phyloP scores from a whole-genome alignment of 164 flowering plant genomes.

The Vitis vinifera region DNA sequence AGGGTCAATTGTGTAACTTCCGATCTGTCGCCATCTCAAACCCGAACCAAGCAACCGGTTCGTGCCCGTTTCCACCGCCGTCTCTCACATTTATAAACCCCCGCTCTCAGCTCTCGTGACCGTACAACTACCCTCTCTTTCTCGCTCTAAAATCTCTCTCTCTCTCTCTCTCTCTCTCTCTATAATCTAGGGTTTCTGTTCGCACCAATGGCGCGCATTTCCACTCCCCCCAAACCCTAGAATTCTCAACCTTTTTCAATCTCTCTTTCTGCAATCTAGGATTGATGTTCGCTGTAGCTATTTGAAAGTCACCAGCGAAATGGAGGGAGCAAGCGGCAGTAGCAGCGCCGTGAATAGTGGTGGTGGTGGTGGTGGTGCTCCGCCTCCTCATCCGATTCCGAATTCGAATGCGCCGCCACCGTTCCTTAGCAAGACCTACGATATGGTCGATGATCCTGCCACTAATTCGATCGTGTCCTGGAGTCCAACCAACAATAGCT shows the following conservation, averaged over 20 bases:
- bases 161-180: background rate
- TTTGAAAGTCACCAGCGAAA: conserved; percentile 1
- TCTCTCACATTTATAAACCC: background rate
- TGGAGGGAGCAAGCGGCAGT: conserved; percentile 18
- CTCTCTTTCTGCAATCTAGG: background rate
- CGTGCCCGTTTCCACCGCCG: conserved; percentile 3
- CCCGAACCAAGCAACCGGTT: background rate
- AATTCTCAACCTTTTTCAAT: background rate
- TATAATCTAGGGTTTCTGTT: background rate
- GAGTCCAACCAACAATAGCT: conserved; percentile 53
- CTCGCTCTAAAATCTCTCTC: background rate
- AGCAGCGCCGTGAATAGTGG: conserved; percentile 2
- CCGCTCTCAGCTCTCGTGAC: background rate
- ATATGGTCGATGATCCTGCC: conserved; percentile 68
- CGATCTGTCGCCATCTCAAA: background rate
- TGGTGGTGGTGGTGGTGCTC: background rate
- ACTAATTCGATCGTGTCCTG: conserved; percentile 63
- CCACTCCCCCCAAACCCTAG: conserved; percentile 4
- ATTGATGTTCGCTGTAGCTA: background rate
- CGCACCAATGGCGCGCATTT: background rate
- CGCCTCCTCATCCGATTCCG: conserved; percentile 34
- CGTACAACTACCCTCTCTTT: background rate
- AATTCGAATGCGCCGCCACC: conserved; percentile 60
- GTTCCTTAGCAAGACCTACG: conserved; percentile 67
- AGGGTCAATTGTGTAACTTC: background rate